A percentile compares a stretch with the other conserved stretches of the same genome.
Conservation (phyloP, 169 alveolate species). For the Cryptosporidium ubiquitum region DNA sequence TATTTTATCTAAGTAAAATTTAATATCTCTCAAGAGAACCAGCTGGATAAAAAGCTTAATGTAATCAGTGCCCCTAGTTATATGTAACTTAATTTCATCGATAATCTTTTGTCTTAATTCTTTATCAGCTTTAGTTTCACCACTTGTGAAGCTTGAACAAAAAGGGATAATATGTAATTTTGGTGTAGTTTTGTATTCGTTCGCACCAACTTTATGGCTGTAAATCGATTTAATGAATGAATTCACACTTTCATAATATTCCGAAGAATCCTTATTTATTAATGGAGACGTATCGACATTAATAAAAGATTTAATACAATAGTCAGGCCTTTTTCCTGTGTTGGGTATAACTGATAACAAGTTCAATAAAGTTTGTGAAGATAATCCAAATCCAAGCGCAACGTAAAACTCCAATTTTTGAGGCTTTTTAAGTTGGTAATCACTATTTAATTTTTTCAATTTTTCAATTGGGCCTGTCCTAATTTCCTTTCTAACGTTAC, state of each 20-base stretch:
- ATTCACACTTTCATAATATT: constrained; percentile 21
- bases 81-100: background rate
- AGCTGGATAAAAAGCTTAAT: constrained; percentile 34
- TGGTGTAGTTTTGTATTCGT: background rate
- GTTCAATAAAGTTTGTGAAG: constrained; percentile 43
- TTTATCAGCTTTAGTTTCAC: background rate
- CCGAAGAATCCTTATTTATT: constrained; percentile 14
- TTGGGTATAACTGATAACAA: constrained; percentile 35
- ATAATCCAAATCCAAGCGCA: constrained; percentile 59
- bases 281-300: constrained; percentile 64
- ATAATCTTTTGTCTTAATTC: constrained; percentile 5
- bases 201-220: background rate
- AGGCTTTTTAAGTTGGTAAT: background rate
- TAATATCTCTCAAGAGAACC: constrained; percentile 40
- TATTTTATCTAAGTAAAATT: background rate
- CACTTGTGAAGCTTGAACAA: constrained; percentile 21
- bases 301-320: constrained; percentile 24
- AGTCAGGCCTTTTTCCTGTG: constrained; percentile 53
- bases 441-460: background rate
- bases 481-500: constrained; percentile 37
- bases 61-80: constrained; percentile 40
- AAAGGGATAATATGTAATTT: constrained; percentile 50
- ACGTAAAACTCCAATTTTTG: constrained; percentile 26
- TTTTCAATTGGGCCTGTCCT: constrained; percentile 53
- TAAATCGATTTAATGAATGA: background rate